Conservation (phyloP, 164 flowering plant species). For the Vitis cinerea region DNA sequence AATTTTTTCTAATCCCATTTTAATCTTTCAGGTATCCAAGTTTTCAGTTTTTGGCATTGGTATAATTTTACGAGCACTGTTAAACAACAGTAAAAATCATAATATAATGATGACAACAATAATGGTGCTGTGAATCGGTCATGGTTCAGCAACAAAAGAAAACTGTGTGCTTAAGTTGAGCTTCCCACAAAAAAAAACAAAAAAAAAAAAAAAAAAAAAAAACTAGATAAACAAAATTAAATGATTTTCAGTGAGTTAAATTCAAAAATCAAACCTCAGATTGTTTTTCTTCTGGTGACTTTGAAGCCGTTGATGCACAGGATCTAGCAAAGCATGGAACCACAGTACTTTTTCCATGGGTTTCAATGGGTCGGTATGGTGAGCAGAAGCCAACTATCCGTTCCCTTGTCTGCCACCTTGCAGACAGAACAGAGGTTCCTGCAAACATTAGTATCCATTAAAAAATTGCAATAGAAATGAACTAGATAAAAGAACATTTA, state of each 20-base stretch:
- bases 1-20: too few species aligned
- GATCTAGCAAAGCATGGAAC: constrained; percentile 26
- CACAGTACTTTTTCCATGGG: constrained; percentile 3
- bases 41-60: too few species aligned
- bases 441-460: constrained; percentile 6
- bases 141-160: too few species aligned
- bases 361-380: constrained; percentile 7
- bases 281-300: constrained; percentile 20
- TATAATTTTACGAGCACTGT: too few species aligned
- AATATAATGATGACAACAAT: too few species aligned
- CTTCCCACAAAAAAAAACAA: neutral
- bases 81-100: too few species aligned
- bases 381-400: constrained; percentile 3
- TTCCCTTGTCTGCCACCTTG: constrained; percentile 18
- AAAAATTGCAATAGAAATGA: too few species aligned
- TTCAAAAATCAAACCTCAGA: constrained; percentile 36
- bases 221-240: neutral
- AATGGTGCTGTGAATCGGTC: too few species aligned
- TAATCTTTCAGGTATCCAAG: too few species aligned
- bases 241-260: neutral
- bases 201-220: neutral
- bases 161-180: neutral
- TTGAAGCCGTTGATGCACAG: constrained; percentile 42
- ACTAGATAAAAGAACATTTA: too few species aligned
- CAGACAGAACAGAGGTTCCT: constrained; percentile 18